A percentile compares a stretch with the other conserved stretches of the same genome.
phyloP scores from a whole-genome alignment of 1,284 basidiomycete species.

The Omphalotus olearius region DNA sequence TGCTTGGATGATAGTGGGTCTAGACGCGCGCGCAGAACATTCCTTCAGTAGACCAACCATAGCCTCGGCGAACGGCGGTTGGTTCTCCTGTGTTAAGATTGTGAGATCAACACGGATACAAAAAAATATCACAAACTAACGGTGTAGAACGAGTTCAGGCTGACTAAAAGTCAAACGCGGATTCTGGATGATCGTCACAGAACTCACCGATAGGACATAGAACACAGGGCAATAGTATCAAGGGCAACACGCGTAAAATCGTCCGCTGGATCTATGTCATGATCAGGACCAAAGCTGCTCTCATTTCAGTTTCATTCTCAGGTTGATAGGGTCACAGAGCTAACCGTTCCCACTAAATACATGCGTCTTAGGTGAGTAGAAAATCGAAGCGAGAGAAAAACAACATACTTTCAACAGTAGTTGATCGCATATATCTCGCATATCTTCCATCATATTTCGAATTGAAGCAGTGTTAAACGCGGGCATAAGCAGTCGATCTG shows the following conservation, averaged over 20 bases:
- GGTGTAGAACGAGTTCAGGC: slow-evolving; percentile 39
- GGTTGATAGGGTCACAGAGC: not conserved
- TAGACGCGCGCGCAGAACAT: slow-evolving; percentile 30
- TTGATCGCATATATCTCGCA: slow-evolving; percentile 47
- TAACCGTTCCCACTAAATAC: slow-evolving; percentile 12
- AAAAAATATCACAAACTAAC: slow-evolving; percentile 14
- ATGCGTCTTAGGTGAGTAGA: not conserved
- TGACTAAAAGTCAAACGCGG: slow-evolving; percentile 11
- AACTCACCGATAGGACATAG: slow-evolving; percentile 39
- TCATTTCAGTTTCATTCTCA: too few species aligned
- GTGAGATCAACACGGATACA: not conserved
- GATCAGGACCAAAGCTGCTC: slow-evolving; percentile 38
- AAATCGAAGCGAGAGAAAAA: not conserved
- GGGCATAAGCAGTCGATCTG: slow-evolving; percentile 50
- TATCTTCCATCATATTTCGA: slow-evolving; percentile 45
- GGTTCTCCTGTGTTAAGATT: slow-evolving; percentile 21
- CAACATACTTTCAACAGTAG: slow-evolving; percentile 32
- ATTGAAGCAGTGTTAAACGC: slow-evolving; percentile 45
- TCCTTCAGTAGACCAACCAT: slow-evolving; percentile 42
- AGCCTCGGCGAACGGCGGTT: slow-evolving; percentile 38
- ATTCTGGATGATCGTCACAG: slow-evolving; percentile 2
- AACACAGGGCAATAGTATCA: slow-evolving; percentile 41
- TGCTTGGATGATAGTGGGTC: slow-evolving; percentile 32
- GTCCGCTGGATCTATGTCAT: slow-evolving; percentile 38
- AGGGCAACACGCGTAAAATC: slow-evolving; percentile 47